Percentiles rank a stretch among this genome's conserved stretches.
These are phyloP conservation scores for Paramarasmius palmivorus DNA, from an alignment of 1,284 basidiomycete genomes.

Conservation along the genomic window DNA sequence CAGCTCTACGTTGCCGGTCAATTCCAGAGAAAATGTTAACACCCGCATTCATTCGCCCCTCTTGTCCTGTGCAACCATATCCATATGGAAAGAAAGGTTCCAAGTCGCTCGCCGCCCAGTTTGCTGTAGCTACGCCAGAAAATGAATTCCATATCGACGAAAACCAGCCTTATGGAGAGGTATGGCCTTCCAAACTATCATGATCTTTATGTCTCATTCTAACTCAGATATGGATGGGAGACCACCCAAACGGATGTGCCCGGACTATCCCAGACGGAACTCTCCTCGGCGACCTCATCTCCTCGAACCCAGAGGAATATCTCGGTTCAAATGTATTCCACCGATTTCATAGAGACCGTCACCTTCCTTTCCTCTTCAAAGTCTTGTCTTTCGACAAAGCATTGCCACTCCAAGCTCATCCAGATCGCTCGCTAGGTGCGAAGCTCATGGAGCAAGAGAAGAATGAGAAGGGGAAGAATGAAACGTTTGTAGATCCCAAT, in stretches of 20 bases:
- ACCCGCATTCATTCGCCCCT: neutral
- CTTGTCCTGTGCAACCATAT: constrained; percentile 3
- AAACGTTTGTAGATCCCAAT: constrained; percentile 52
- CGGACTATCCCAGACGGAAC: constrained; percentile 30
- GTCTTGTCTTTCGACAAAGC: constrained; percentile 64
- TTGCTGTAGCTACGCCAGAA: neutral
- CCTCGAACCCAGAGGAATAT: constrained; percentile 33
- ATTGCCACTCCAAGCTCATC: constrained; percentile 71
- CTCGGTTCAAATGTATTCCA: constrained; percentile 35
- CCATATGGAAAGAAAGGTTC: constrained; percentile 5
- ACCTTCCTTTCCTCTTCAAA: constrained; percentile 61
- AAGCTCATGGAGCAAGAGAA: constrained; percentile 30
- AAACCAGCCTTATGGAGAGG: neutral
- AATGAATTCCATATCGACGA: constrained; percentile 2
- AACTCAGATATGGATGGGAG: constrained; percentile 67
- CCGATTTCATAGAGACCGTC: constrained; percentile 23
- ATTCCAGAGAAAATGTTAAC: neutral
- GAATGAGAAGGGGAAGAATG: constrained; percentile 41
- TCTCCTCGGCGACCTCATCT: constrained; percentile 40
- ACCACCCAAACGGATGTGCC: constrained; percentile 59
- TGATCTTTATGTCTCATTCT: no score
- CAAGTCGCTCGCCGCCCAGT: neutral
- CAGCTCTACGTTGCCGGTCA: no score
- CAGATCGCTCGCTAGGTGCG: constrained; percentile 57
- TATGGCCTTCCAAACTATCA: neutral